Percentiles rank a stretch among this genome's conserved stretches.
phyloP scores from a whole-genome alignment of 257 asterid species.

The Scutellaria minor region DNA sequence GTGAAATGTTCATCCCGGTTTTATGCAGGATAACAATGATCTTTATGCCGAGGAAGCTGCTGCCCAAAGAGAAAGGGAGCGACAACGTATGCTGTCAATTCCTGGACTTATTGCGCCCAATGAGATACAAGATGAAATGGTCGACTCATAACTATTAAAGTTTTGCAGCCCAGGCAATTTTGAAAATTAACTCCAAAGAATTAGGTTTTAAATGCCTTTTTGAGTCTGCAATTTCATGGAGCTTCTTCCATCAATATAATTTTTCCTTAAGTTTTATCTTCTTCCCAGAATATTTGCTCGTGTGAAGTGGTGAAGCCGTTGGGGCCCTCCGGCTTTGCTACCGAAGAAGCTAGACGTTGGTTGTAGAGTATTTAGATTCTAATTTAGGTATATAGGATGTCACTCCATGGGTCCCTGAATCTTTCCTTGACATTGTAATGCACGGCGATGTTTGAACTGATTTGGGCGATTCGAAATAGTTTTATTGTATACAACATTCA shows the following conservation, averaged over 20 bases:
- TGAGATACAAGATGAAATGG: conserved; percentile 94
- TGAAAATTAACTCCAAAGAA: conserved; percentile 33
- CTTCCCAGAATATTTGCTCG: conserved; percentile 30
- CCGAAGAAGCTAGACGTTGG: conserved; percentile 46
- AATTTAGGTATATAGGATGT: conserved; percentile 50
- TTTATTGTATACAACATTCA: conserved; percentile 49
- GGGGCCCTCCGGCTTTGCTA: conserved; percentile 40
- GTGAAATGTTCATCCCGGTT: not conserved
- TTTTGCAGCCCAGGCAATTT: conserved; percentile 35
- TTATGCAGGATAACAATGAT: conserved; percentile 87
- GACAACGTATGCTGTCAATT: conserved; percentile 82
- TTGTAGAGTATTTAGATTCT: conserved; percentile 63
- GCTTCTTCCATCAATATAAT: conserved; percentile 31
- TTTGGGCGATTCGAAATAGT: conserved; percentile 35
- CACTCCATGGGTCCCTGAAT: conserved; percentile 27
- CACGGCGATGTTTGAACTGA: conserved; percentile 33
- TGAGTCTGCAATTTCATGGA: conserved; percentile 25
- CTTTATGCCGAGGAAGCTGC: conserved; percentile 96
- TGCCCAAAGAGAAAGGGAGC: conserved; percentile 81
- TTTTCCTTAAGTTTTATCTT: conserved; percentile 33
- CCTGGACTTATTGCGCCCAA: conserved; percentile 93
- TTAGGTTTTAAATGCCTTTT: conserved; percentile 37
- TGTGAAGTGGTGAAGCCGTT: conserved; percentile 43
- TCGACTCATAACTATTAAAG: conserved; percentile 57
- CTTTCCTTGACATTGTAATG: conserved; percentile 43